Percentiles rank a stretch among this genome's conserved stretches.
Evolutionary conservation across 1,284 basidiomycete species (phyloP).

Genomic region (Phlebopus sp.): DNA sequence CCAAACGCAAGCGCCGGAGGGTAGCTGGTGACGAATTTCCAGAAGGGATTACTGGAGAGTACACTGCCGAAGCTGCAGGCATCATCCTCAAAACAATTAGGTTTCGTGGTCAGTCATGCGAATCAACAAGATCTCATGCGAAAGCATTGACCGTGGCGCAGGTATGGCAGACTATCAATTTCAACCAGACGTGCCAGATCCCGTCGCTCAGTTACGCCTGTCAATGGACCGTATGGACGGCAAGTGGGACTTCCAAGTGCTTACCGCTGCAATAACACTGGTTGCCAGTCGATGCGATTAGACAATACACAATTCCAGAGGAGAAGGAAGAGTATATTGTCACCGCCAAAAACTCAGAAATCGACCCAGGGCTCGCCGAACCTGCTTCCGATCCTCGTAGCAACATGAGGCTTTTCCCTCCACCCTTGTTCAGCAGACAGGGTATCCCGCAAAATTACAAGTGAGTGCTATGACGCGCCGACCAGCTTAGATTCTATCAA

Average conservation of each 20-base stretch:
- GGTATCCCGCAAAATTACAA: conserved; percentile 75
- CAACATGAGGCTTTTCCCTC: conserved; percentile 73
- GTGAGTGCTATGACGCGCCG: conserved; percentile 35
- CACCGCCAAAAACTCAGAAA: conserved; percentile 29
- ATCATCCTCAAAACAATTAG: conserved; percentile 78
- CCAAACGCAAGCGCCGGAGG: conserved; percentile 60
- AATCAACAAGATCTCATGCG: background rate
- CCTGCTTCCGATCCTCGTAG: conserved; percentile 35
- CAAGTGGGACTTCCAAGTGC: conserved; percentile 33
- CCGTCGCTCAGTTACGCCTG: conserved; percentile 61
- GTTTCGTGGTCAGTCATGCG: conserved; percentile 72
- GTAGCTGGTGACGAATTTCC: conserved; percentile 23
- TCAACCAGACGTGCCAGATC: conserved; percentile 69
- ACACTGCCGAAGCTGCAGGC: conserved; percentile 76
- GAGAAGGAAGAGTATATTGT: conserved; percentile 63
- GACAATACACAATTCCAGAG: conserved; percentile 62
- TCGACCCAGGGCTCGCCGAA: conserved; percentile 33
- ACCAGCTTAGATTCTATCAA: background rate
- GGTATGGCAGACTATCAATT: conserved; percentile 93
- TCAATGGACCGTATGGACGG: conserved; percentile 82
- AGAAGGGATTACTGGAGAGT: conserved; percentile 63
- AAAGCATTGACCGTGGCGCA: conserved; percentile 30
- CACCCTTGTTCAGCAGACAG: conserved; percentile 81
- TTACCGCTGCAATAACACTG: conserved; percentile 1
- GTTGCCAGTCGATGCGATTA: conserved; percentile 65